A percentile compares a stretch with the other conserved stretches of the same genome.
These are phyloP conservation scores for Amaranthus cruentus DNA, from an alignment of 148 eudicot genomes.

Conservation along the genomic window DNA sequence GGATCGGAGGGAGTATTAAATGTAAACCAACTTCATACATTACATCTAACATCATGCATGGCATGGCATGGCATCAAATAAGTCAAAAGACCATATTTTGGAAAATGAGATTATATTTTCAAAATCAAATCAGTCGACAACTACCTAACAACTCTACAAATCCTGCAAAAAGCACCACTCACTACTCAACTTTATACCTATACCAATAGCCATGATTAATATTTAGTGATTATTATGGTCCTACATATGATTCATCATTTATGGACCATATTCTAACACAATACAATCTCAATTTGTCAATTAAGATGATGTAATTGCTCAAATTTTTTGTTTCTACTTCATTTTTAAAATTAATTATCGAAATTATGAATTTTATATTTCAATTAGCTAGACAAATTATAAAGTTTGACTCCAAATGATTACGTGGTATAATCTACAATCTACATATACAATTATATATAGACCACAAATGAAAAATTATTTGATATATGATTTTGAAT, in stretches of 20 bases:
- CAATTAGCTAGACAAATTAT: no score
- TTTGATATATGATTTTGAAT: no score
- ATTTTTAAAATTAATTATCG: no score
- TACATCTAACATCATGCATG: no score
- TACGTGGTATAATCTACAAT: background rate
- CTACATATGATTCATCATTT: conserved; percentile 17
- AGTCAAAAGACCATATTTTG: background rate
- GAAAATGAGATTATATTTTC: background rate
- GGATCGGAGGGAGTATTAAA: no score
- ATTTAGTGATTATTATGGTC: conserved; percentile 1
- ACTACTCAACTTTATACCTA: conserved; percentile 12
- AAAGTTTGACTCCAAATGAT: background rate
- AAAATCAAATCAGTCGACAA: conserved; percentile 8
- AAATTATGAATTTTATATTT: no score
- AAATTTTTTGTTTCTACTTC: no score
- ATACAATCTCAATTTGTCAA: background rate
- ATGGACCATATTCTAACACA: conserved; percentile 24
- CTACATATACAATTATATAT: conserved; percentile 1
- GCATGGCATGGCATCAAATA: background rate
- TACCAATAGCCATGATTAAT: conserved; percentile 5
- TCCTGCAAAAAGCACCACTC: conserved; percentile 15
- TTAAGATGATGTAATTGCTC: no score
- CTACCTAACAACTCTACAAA: conserved; percentile 19
- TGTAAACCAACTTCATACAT: no score
- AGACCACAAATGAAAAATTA: no score